Evolutionary conservation across 139 green algal genomes (phyloP), one percentile per base, ranked within the genome.

Genomic region (Coccomyxa sp.): DNA sequence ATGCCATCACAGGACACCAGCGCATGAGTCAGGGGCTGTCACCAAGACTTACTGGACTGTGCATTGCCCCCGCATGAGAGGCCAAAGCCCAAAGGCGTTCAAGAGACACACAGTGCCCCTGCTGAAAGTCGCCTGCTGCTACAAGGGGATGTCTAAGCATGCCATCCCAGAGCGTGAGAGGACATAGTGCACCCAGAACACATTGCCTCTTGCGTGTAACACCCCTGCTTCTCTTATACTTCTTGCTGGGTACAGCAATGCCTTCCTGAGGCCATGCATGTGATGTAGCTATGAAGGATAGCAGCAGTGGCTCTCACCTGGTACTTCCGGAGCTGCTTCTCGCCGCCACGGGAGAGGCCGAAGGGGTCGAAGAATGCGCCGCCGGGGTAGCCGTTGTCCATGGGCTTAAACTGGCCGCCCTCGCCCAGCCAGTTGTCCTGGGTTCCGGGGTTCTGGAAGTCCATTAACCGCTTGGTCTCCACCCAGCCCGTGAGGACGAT

Each of bases 341-440:
- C 74, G 74, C 85, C 58, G 76, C 90, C 91, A 58, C 90, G 84
- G 73, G 86, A 86, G 75, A 97, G 81, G 78, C 93, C 93, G 73
- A 97, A 84, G 78, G 84, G 83, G 88, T 97, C 91, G 54, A 97
- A 88, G 0, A 76, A 38, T 34, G 41, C 44, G 77, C 90, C 89
- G 79, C 91, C 91, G 78, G 84, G 81, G 81, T 86, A 75, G 33
- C 77, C 77, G 70, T 81, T 81, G 70, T 41, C 75, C 73, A 81
- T 80, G 85, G 86, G 77, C 89, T 94, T 95, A 83, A 98, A 91
- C 77, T 88, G 90, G 8, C 89, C 88, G 18, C 92, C 94, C 80
- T 96, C 76, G 81, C 93, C 93, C 33, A 97, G 79, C 89, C 96
- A 97, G 55, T 95, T 88, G 37, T 75, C 94, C 88, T 97, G 94